Evolutionary conservation across 176 grass and related monocot genomes (phyloP).

Genomic region (Zea mays): Zm-B73-REFERENCE-NAM-5.0 NC_050098.1:117175501-117176000

Average conservation of each 20-base stretch:
- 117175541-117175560: conserved; percentile 56
- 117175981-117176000: background rate
- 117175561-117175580: conserved; percentile 39
- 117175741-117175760: conserved; percentile 22
- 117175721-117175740: conserved; percentile 11
- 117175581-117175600: conserved; percentile 48
- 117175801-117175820: conserved; percentile 16
- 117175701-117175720: conserved; percentile 77
- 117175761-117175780: background rate
- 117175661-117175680: conserved; percentile 44
- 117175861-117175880: conserved; percentile 45
- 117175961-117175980: background rate
- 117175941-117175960: conserved; percentile 20
- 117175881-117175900: conserved; percentile 38
- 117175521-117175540: conserved; percentile 87
- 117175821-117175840: conserved; percentile 29
- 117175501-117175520: conserved; percentile 59
- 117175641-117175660: conserved; percentile 69
- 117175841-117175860: conserved; percentile 41
- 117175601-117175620: conserved; percentile 62
- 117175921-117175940: conserved; percentile 49
- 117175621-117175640: conserved; percentile 89
- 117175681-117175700: conserved; percentile 60
- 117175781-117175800: conserved; percentile 53
- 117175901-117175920: background rate